phyloP scores from a whole-genome alignment of 176 grass and related monocot genomes.

The Chrysopogon serrulatus region DNA sequence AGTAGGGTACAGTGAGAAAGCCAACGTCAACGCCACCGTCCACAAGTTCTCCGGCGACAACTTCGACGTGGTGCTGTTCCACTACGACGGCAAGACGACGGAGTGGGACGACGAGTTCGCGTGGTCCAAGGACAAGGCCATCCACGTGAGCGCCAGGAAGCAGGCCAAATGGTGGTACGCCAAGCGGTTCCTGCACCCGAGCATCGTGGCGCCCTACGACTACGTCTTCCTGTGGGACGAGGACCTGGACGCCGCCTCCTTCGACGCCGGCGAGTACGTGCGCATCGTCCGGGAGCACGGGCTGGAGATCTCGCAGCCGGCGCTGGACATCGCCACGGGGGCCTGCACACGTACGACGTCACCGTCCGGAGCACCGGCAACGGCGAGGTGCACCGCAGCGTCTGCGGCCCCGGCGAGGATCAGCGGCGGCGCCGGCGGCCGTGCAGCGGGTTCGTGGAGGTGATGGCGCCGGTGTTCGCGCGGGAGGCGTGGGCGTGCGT shows the following conservation, averaged over 20 bases:
- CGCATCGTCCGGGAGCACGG: too few relatives aligned
- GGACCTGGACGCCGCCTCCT: too few relatives aligned
- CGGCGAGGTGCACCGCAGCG: conserved; percentile 29
- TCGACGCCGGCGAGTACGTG: too few relatives aligned
- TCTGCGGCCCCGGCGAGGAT: too few relatives aligned
- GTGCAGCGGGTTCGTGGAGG: too few relatives aligned
- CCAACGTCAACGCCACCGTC: too few relatives aligned
- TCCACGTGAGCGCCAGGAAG: conserved; percentile 28
- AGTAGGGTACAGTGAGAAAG: background rate
- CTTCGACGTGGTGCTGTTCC: conserved; percentile 30
- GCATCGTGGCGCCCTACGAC: too few relatives aligned
- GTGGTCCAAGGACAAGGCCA: conserved; percentile 35
- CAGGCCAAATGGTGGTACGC: conserved; percentile 43
- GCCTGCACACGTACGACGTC: background rate
- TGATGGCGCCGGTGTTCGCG: conserved; percentile 30
- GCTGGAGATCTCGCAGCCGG: too few relatives aligned
- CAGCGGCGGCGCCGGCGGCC: too few relatives aligned
- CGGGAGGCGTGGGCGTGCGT: conserved; percentile 30
- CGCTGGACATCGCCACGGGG: background rate
- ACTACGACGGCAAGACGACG: conserved; percentile 17
- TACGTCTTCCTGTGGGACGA: too few relatives aligned
- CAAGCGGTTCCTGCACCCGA: conserved; percentile 34
- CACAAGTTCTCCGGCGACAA: background rate
- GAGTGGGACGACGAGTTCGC: conserved; percentile 34
- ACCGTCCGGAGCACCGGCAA: background rate